Percentiles rank a stretch among this genome's conserved stretches.
Conservation (phyloP, 106 monocot species). For the Acorus calamus region DNA sequence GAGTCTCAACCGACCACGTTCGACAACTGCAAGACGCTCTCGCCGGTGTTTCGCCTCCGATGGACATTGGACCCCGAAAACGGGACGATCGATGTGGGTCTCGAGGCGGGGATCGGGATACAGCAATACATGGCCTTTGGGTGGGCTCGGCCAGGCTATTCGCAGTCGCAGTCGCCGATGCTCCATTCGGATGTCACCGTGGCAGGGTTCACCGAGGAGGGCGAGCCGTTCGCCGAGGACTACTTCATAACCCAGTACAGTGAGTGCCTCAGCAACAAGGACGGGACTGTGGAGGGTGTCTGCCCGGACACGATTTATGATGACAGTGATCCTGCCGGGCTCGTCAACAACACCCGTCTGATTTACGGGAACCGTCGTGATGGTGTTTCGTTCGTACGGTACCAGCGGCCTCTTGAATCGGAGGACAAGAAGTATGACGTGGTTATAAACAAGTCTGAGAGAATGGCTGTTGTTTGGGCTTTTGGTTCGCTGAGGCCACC, state of each 20-base stretch:
- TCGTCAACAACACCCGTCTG: conserved; percentile 64
- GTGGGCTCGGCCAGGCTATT: conserved; percentile 42
- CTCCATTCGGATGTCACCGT: conserved; percentile 54
- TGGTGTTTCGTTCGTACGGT: conserved; percentile 74
- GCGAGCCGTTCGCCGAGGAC: conserved; percentile 73
- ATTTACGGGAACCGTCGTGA: conserved; percentile 79
- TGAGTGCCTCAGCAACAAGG: conserved; percentile 63
- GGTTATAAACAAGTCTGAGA: conserved; percentile 23
- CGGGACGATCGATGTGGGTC: conserved; percentile 47
- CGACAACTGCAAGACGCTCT: conserved; percentile 57
- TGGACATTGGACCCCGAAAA: conserved; percentile 47
- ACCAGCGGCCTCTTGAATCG: conserved; percentile 36
- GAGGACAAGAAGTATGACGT: conserved; percentile 77
- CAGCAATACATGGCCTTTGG: conserved; percentile 95
- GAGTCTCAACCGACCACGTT: conserved; percentile 50
- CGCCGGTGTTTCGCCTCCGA: conserved; percentile 46
- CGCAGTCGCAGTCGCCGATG: conserved; percentile 39
- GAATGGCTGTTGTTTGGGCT: conserved; percentile 86
- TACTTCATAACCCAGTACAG: conserved; percentile 72
- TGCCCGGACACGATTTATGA: conserved; percentile 86
- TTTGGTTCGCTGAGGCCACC: conserved; percentile 65
- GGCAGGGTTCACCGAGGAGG: conserved; percentile 73
- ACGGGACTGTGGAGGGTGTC: conserved; percentile 65
- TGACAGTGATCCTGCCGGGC: conserved; percentile 37
- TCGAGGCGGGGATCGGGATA: conserved; percentile 60